phyloP scores from a whole-genome alignment of 768 basidiomycete genomes.

The Lactifluus rugatus region DNA sequence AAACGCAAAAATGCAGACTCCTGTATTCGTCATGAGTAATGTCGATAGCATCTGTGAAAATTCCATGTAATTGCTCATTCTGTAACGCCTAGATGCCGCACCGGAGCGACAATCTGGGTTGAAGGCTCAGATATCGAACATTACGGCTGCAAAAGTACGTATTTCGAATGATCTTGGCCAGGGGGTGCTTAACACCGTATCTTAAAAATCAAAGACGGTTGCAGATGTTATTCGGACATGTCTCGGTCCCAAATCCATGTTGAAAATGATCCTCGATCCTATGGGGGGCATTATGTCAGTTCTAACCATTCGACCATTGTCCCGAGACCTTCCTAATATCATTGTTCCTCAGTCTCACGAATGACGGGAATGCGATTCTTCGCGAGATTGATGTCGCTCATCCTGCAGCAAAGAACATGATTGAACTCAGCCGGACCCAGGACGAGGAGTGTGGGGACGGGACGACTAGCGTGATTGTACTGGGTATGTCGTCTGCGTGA shows the following conservation, averaged over 20 bases:
- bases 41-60: not conserved
- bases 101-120: slow-evolving; percentile 90
- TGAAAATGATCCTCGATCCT: slow-evolving; percentile 99
- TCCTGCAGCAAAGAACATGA: slow-evolving; percentile 99
- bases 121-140: slow-evolving; percentile 95
- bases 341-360: slow-evolving; percentile 58
- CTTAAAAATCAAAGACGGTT: slow-evolving; percentile 58
- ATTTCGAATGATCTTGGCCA: not conserved
- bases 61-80: not conserved
- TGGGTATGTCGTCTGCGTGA: slow-evolving; percentile 45
- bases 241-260: slow-evolving; percentile 94
- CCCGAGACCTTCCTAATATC: not conserved
- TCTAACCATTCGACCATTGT: not conserved
- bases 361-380: slow-evolving; percentile 98
- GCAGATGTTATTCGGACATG: slow-evolving; percentile 98
- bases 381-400: slow-evolving; percentile 99
- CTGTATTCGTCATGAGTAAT: slow-evolving; percentile 79
- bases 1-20: slow-evolving; percentile 43
- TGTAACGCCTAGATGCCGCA: slow-evolving; percentile 57
- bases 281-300: slow-evolving; percentile 97
- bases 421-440: slow-evolving; percentile 94
- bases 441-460: slow-evolving; percentile 99
- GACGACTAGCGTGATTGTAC: slow-evolving; percentile 95
- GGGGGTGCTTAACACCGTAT: not conserved
- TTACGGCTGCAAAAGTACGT: slow-evolving; percentile 88